Percentiles rank a stretch among this genome's conserved stretches.
Evolutionary conservation across 108 stramenopile genomes (phyloP).

Genomic region (Nitzschia putrida): DNA sequence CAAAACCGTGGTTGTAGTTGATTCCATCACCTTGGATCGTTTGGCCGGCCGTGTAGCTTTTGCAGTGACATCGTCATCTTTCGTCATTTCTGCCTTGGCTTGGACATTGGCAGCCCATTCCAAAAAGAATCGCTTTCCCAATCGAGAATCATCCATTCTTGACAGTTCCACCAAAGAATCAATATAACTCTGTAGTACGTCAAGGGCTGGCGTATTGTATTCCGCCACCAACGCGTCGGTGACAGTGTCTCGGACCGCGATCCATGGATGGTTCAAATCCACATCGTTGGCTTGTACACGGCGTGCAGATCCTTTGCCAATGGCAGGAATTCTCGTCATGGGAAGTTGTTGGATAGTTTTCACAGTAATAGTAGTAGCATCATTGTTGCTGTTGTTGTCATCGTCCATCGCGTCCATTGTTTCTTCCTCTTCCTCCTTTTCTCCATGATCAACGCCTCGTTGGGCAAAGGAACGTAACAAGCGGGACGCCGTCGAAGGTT

Average conservation of each 20-base stretch:
- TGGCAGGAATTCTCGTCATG: conserved; percentile 44
- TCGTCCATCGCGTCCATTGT: conserved; percentile 1
- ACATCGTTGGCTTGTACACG: conserved; percentile 77
- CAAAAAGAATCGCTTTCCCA: conserved; percentile 70
- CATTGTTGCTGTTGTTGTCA: not conserved
- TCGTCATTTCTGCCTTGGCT: not conserved
- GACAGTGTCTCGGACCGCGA: conserved; percentile 29
- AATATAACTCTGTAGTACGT: conserved; percentile 69
- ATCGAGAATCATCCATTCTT: conserved; percentile 65
- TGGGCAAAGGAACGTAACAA: conserved; percentile 39
- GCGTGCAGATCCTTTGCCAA: conserved; percentile 50
- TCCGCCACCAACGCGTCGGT: conserved; percentile 41
- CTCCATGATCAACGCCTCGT: not conserved
- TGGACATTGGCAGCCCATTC: conserved; percentile 57
- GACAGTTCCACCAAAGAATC: conserved; percentile 79
- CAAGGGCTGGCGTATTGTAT: conserved; percentile 69
- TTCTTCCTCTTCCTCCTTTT: conserved; percentile 12
- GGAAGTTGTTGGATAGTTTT: conserved; percentile 23
- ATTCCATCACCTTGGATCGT: not conserved
- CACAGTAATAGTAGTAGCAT: conserved; percentile 17
- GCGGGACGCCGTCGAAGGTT: conserved; percentile 15
- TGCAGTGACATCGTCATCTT: not conserved
- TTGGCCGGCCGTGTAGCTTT: not conserved
- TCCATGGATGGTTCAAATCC: conserved; percentile 75
- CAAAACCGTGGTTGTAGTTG: not conserved